Conservation (phyloP, 139 green algal species). For the Coelastrella sp. region DNA sequence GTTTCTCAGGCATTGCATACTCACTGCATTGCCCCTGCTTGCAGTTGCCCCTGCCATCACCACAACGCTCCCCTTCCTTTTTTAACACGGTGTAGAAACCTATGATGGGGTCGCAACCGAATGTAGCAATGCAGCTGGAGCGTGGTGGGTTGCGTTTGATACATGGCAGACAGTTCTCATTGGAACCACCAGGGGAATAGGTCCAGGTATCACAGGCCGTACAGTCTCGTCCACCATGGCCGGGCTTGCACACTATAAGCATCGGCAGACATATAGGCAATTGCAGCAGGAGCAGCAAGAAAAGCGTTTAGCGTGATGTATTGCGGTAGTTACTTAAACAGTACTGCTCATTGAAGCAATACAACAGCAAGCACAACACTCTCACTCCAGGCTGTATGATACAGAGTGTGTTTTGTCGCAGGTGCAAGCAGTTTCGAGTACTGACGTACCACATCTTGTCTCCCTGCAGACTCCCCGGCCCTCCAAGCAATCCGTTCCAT, state of each 20-base stretch:
- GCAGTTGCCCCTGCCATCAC: background rate
- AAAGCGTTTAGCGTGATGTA: no score
- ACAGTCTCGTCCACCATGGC: background rate
- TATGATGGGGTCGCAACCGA: background rate
- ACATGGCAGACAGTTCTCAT: background rate
- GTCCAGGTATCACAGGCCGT: background rate
- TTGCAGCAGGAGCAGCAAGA: background rate
- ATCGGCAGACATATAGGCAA: no score
- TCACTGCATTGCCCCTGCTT: background rate
- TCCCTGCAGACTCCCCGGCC: background rate
- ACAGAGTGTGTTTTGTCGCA: background rate
- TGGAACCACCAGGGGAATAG: background rate
- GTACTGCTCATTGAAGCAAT: no score
- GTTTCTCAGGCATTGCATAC: no score
- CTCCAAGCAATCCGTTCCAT: background rate
- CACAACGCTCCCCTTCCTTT: background rate
- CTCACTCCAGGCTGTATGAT: no score
- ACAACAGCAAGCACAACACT: no score
- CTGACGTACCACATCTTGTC: background rate
- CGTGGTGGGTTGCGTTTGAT: background rate
- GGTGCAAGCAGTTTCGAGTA: background rate
- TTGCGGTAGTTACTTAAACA: no score
- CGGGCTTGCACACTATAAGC: background rate
- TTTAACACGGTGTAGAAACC: background rate
- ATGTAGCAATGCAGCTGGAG: background rate